These are phyloP conservation scores for Mycena leptocephala DNA, from an alignment of 768 basidiomycete genomes.

Conservation along the genomic window DNA sequence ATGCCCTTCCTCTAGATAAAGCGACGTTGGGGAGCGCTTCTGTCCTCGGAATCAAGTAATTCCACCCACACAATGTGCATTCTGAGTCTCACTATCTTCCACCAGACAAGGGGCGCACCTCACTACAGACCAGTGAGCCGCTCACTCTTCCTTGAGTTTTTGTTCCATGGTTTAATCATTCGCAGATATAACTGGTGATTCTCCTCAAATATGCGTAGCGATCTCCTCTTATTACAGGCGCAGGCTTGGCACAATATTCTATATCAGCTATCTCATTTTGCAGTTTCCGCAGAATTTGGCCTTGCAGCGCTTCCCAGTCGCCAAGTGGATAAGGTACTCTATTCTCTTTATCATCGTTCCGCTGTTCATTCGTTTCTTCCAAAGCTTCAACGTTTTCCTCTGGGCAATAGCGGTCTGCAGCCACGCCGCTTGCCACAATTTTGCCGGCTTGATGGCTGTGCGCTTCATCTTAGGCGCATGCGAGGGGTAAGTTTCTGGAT, in stretches of 20 bases:
- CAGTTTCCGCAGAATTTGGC: constrained; percentile 85
- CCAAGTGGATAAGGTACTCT: constrained; percentile 83
- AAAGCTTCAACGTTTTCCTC: constrained; percentile 74
- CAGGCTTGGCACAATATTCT: constrained; percentile 86
- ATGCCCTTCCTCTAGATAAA: constrained; percentile 73
- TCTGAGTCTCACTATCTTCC: neutral
- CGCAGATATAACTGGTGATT: constrained; percentile 20
- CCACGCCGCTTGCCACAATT: constrained; percentile 83
- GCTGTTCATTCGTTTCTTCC: neutral
- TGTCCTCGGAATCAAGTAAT: constrained; percentile 79
- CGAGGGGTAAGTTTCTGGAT: constrained; percentile 67
- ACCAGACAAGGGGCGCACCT: constrained; percentile 61
- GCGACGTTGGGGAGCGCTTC: constrained; percentile 78
- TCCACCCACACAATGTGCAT: constrained; percentile 61
- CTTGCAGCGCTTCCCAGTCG: constrained; percentile 83
- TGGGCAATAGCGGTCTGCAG: constrained; percentile 75
- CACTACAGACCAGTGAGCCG: constrained; percentile 74
- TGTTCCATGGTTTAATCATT: too few species aligned
- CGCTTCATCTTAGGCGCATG: constrained; percentile 81
- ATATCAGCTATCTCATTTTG: constrained; percentile 78
- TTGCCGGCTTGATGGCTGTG: constrained; percentile 75
- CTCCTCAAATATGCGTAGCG: neutral
- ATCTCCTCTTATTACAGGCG: neutral
- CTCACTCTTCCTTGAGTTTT: too few species aligned
- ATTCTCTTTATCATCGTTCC: neutral